Percentiles rank a stretch among this genome's conserved stretches.
Evolutionary conservation across 805 yeast species (phyloP).

Genomic region (Kluyveromyces wickerhamii): DNA sequence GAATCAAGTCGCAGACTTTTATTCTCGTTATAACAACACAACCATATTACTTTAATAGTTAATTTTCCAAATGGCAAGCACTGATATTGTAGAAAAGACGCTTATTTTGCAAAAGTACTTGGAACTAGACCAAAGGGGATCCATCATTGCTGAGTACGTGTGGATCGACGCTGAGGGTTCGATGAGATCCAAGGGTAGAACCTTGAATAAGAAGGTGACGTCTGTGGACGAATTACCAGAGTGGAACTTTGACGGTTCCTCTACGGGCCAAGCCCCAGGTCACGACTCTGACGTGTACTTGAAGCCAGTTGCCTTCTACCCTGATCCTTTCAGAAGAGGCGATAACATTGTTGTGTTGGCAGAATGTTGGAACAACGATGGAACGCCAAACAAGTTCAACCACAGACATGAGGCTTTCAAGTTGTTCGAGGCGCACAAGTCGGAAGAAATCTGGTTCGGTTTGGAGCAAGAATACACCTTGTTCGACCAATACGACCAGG

Average conservation of each 20-base stretch:
- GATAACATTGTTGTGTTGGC: constrained; percentile 92
- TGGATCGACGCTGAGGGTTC: constrained; percentile 95
- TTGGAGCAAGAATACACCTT: constrained; percentile 97
- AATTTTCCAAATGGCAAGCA: too few relatives aligned
- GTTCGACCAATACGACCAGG: constrained; percentile 82
- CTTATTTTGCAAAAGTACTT: constrained; percentile 76
- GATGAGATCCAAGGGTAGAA: constrained; percentile 90
- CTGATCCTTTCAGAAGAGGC: constrained; percentile 97
- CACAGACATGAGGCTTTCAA: constrained; percentile 96
- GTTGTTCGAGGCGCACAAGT: constrained; percentile 85
- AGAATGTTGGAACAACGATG: constrained; percentile 97
- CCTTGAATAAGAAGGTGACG: constrained; percentile 59
- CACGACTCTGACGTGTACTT: constrained; percentile 91
- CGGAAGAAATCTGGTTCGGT: constrained; percentile 91
- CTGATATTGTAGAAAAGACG: constrained; percentile 46
- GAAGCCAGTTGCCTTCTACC: constrained; percentile 91
- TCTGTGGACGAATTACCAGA: constrained; percentile 86
- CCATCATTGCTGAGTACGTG: constrained; percentile 89
- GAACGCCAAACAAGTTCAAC: constrained; percentile 97
- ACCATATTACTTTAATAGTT: too few relatives aligned
- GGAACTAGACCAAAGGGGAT: constrained; percentile 77
- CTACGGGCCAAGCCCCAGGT: constrained; percentile 98
- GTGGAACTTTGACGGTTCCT: constrained; percentile 99
- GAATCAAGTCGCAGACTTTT: too few relatives aligned
- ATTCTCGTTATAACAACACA: too few relatives aligned